Conservation (phyloP, 2,329 filamentous ascomycete genomes). For the Coniochaeta sp. region DNA sequence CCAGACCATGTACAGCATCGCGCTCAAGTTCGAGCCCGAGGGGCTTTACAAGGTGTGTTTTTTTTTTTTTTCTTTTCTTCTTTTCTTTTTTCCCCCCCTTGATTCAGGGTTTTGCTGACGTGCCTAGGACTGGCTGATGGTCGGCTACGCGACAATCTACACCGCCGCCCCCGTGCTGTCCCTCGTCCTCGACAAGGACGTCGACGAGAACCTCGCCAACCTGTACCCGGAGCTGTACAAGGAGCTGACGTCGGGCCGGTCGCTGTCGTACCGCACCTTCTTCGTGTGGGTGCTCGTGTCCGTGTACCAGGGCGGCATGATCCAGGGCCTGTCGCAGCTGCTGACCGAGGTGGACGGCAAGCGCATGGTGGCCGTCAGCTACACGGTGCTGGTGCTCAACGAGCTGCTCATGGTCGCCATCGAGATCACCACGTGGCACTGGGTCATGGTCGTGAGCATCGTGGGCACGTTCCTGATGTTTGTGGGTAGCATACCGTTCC, state of each 20-base stretch:
- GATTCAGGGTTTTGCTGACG: background rate
- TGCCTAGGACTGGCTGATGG: conserved; percentile 77
- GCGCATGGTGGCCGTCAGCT: conserved; percentile 82
- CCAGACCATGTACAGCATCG: conserved; percentile 96
- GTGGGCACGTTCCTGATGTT: conserved; percentile 78
- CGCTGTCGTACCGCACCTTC: conserved; percentile 86
- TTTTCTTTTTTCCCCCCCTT: background rate
- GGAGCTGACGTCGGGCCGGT: conserved; percentile 83
- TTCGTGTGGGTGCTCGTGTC: conserved; percentile 95
- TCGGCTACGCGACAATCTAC: conserved; percentile 94
- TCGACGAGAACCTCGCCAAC: conserved; percentile 88
- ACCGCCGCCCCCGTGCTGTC: conserved; percentile 91
- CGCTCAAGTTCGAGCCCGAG: conserved; percentile 84
- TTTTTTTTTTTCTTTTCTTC: background rate
- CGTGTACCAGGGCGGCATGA: conserved; percentile 90
- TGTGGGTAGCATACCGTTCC: conserved; percentile 73
- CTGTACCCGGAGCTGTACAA: conserved; percentile 97
- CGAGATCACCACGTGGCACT: conserved; percentile 95
- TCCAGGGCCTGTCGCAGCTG: conserved; percentile 89
- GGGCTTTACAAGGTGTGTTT: conserved; percentile 69
- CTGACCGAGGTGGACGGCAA: conserved; percentile 69
- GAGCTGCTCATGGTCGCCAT: conserved; percentile 97
- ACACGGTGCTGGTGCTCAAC: conserved; percentile 86
- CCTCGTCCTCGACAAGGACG: conserved; percentile 88
- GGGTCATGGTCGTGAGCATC: conserved; percentile 79